phyloP scores from a whole-genome alignment of 2,329 filamentous ascomycete species.

The Pleurostoma richardsiae region DNA sequence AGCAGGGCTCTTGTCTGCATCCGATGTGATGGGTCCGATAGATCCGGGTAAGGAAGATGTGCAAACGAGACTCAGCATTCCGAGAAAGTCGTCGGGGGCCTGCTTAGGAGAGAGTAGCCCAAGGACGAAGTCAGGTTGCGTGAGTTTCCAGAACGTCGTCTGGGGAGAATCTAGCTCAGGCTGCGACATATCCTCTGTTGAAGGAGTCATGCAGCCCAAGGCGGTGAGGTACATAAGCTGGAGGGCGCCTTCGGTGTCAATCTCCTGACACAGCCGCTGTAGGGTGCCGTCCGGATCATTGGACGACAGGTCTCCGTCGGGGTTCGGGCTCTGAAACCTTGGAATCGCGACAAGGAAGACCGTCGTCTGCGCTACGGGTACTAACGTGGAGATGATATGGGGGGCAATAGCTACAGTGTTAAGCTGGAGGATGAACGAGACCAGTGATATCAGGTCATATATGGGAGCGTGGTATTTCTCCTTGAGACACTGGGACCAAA shows the following conservation, averaged over 20 bases:
- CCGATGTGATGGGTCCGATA: slow-evolving; percentile 57
- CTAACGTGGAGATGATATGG: slow-evolving; percentile 51
- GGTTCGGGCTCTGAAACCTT: slow-evolving; percentile 39
- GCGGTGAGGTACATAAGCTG: slow-evolving; percentile 60
- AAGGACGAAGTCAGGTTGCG: slow-evolving; percentile 62
- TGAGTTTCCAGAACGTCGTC: slow-evolving; percentile 59
- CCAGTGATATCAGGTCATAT: slow-evolving; percentile 57
- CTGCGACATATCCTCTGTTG: slow-evolving; percentile 16
- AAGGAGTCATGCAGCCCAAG: slow-evolving; percentile 48
- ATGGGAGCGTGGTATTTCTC: slow-evolving; percentile 62
- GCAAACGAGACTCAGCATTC: slow-evolving; percentile 60
- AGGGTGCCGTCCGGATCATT: slow-evolving; percentile 29
- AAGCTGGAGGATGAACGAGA: slow-evolving; percentile 59
- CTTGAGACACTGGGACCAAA: slow-evolving; percentile 65
- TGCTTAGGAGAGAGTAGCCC: slow-evolving; percentile 65
- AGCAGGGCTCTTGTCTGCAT: slow-evolving; percentile 33
- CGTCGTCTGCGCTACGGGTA: slow-evolving; percentile 52
- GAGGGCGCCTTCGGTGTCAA: slow-evolving; percentile 61
- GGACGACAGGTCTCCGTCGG: slow-evolving; percentile 41
- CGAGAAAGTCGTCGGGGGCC: slow-evolving; percentile 54
- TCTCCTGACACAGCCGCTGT: slow-evolving; percentile 43
- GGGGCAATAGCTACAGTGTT: slow-evolving; percentile 56
- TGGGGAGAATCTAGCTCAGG: slow-evolving; percentile 19
- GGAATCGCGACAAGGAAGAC: slow-evolving; percentile 55
- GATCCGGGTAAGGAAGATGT: slow-evolving; percentile 60